Evolutionary conservation across 345 rosid genomes (phyloP).

Genomic region (Combretum micranthum): DNA sequence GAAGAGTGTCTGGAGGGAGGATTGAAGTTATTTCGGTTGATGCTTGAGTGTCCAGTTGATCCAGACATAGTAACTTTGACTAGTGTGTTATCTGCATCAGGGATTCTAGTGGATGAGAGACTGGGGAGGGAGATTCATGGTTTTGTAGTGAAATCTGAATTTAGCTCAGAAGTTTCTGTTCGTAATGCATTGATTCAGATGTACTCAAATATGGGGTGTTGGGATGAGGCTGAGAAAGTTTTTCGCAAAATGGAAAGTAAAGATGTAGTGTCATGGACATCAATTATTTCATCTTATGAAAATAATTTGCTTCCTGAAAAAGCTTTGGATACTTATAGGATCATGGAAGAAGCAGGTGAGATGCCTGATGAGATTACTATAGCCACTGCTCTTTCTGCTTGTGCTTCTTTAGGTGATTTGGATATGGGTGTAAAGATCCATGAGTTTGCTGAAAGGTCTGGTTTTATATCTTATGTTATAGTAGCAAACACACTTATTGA

Average conservation of each 20-base stretch:
- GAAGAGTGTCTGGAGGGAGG: constrained; percentile 65
- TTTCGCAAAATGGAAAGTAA: constrained; percentile 50
- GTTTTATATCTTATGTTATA: constrained; percentile 44
- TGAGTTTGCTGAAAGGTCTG: constrained; percentile 45
- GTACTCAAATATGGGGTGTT: constrained; percentile 45
- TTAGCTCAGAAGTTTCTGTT: constrained; percentile 42
- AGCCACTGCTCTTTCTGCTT: constrained; percentile 61
- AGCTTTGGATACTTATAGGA: constrained; percentile 46
- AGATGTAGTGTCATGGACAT: constrained; percentile 81
- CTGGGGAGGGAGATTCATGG: constrained; percentile 66
- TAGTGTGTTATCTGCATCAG: constrained; percentile 63
- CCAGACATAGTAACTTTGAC: constrained; percentile 91
- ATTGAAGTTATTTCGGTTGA: constrained; percentile 48
- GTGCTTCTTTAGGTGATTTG: constrained; percentile 51
- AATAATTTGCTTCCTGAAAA: constrained; percentile 39
- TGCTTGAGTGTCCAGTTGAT: constrained; percentile 58
- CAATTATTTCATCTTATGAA: constrained; percentile 78
- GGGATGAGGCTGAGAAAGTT: constrained; percentile 50
- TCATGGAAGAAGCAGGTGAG: constrained; percentile 48
- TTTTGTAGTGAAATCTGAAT: constrained; percentile 43
- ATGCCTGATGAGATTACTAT: constrained; percentile 63
- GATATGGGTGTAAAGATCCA: constrained; percentile 56
- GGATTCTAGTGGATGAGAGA: constrained; percentile 48
- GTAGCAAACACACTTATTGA: constrained; percentile 66
- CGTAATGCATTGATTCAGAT: constrained; percentile 66